Base-by-base conservation (phyloP, 345 rosid genomes). In the Melaleuca quinquenervia region DNA sequence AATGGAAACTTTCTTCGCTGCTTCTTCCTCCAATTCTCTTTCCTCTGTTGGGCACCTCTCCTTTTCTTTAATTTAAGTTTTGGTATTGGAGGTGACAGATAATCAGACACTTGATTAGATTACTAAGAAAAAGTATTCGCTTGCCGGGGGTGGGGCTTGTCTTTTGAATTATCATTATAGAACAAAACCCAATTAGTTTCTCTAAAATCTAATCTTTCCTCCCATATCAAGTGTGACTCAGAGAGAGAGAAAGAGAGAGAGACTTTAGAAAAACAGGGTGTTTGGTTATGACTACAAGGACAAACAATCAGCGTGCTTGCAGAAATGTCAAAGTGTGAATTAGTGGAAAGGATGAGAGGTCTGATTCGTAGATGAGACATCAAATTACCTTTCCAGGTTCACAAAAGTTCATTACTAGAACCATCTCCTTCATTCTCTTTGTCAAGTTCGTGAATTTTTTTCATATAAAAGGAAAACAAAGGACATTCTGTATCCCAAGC, bases 1-100 rank as follows among this genome's bases (percentile, higher is more conserved):
- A 88, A 76, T 88, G 78, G 90, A 92, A 88, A 87, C 88, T 89
- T 86, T 84, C 91, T 88, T 45, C 84, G 91, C 89, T 85, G 52
- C 52, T 75, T 78, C 84, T 51, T 52, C 6, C 54, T 51, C 54
- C 54, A 87, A 26, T 82, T 84, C 52, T 16, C 54, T 32, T n/a
- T 16, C 82, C 24, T 16, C 50, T 82, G 53, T 13, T 5, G 52
- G 32, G 44, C 44, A n/a, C 84, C 55, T 2, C 14, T 24, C 53
- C 51, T 50, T 82, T 82, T 82, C 41, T 82, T 82, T 32, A 49
- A 14, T 82, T n/a, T n/a, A 45, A 32, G 9, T 82, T 82, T 82
- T 45, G 85, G 62, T 64, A 52, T 52, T 83, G 88, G 90, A 84
- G 85, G 85, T 32, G 92, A 91, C 92, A 89, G 88, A 86, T 89